These are phyloP conservation scores for Lichtheimia hyalospora DNA, from an alignment of 371 early-diverging fungal species.

Conservation along the genomic window DNA sequence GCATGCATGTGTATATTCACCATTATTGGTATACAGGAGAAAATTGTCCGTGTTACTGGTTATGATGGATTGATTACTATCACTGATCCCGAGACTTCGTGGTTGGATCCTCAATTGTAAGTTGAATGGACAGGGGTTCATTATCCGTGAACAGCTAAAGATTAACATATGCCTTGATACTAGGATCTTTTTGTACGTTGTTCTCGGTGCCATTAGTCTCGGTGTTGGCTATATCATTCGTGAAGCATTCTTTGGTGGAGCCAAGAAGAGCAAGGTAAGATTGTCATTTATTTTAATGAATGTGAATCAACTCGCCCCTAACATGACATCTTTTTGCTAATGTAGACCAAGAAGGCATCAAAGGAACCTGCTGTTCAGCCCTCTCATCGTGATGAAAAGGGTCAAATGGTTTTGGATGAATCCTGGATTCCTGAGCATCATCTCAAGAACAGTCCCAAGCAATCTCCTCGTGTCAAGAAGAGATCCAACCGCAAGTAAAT, in stretches of 20 bases:
- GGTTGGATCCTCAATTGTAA: slow-evolving; percentile 52
- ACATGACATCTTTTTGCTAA: background rate
- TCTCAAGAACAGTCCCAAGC: slow-evolving; percentile 35
- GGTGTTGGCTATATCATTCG: slow-evolving; percentile 46
- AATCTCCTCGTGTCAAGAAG: slow-evolving; percentile 49
- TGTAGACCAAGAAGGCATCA: slow-evolving; percentile 29
- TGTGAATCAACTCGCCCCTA: background rate
- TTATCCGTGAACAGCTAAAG: background rate
- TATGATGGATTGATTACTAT: slow-evolving; percentile 45
- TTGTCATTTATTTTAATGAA: background rate
- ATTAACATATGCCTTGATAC: background rate
- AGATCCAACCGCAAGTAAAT: slow-evolving; percentile 36
- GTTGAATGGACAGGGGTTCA: slow-evolving; percentile 6
- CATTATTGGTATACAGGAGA: slow-evolving; percentile 21
- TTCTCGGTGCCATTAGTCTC: slow-evolving; percentile 40
- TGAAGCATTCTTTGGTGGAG: slow-evolving; percentile 43
- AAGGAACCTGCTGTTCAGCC: slow-evolving; percentile 31
- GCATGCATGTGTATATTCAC: background rate
- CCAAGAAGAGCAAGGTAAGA: slow-evolving; percentile 35
- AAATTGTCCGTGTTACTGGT: slow-evolving; percentile 40
- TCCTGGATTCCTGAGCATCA: slow-evolving; percentile 53
- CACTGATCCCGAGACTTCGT: slow-evolving; percentile 44
- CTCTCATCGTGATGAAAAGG: slow-evolving; percentile 53
- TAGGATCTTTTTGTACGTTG: slow-evolving; percentile 42
- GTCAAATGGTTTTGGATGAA: slow-evolving; percentile 50